Evolutionary conservation across 2,329 filamentous ascomycete species (phyloP), one percentile per base, ranked within the genome.

Genomic region (Didymella pomorum): DNA sequence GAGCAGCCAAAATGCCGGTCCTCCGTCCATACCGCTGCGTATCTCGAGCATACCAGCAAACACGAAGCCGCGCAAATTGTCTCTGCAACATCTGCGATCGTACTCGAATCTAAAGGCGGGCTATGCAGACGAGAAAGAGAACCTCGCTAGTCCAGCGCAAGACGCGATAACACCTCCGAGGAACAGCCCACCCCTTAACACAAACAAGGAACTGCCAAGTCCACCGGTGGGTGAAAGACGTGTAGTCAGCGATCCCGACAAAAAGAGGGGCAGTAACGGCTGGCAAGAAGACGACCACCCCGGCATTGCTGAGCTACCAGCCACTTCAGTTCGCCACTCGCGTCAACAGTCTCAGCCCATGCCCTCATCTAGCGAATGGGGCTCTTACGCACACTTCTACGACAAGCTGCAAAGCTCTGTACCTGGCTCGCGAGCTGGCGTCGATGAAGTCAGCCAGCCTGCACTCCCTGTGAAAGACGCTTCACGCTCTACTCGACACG

Each of bases 21-120:
- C 71, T 1, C 74, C 73, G 3, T 62, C 62, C 6, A 76, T 76
- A 44, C 74, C 74, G 11, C 53, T 76, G 10, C 68, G 74, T 9
- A 75, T 76, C 20, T 74, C 71, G 12, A 72, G 69, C 25, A 76
- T 76, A 14, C 74, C 74, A 3, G 49, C 69, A 2, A 69, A 75
- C 44, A 69, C 62, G 12, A 65, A 69, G 48, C 69, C 74, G 2
- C 70, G 74, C 18, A 76, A 76, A 44, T 58, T 76, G 1, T 73
- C 71, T 12, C 53, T 76, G 52, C 59, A 69, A 42, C 57, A 69
- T 50, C 52, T 66, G 46, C 66, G 52, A 39, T 63, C 62, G 25
- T 51, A 53, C 4, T 69, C 59, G 56, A 61, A 58, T 41, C 49
- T n/a, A 23, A 49, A 11, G 42, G 55, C 14, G 20, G 45, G 9